phyloP scores from a whole-genome alignment of 2,329 filamentous ascomycete genomes.

The Pestalotiopsis fici region DNA sequence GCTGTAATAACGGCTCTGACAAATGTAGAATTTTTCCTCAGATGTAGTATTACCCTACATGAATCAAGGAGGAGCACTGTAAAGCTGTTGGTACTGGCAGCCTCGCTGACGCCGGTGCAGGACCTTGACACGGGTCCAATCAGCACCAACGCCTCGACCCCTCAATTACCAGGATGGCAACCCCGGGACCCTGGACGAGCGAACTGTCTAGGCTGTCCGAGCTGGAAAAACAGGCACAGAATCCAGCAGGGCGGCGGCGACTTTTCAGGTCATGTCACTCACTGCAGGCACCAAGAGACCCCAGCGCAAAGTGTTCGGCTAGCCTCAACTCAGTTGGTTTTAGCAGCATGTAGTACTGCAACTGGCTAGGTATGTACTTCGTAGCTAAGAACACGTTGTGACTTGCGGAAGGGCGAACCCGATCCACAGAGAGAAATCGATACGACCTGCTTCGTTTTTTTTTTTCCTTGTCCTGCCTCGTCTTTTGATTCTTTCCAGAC shows the following conservation, averaged over 20 bases:
- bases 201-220: neutral
- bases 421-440: conserved; percentile 4
- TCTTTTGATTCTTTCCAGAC: neutral
- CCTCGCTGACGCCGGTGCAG: conserved; percentile 6
- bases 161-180: conserved; percentile 2
- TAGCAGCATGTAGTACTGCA: neutral
- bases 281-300: neutral
- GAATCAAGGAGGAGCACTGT: too few species aligned
- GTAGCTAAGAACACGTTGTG: conserved; percentile 16
- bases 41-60: too few species aligned
- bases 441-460: conserved; percentile 10
- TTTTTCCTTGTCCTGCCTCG: conserved; percentile 4
- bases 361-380: neutral
- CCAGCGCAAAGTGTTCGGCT: neutral
- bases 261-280: neutral
- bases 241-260: conserved; percentile 8
- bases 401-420: neutral
- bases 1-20: too few species aligned
- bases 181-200: neutral
- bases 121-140: conserved; percentile 4
- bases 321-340: conserved; percentile 1
- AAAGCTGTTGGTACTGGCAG: neutral
- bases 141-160: conserved; percentile 2
- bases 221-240: neutral
- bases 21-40: too few species aligned